A percentile compares a stretch with the other conserved stretches of the same genome.
Evolutionary conservation across 2,329 filamentous ascomycete genomes (phyloP).

Genomic region (Colletotrichum shisoi): DNA sequence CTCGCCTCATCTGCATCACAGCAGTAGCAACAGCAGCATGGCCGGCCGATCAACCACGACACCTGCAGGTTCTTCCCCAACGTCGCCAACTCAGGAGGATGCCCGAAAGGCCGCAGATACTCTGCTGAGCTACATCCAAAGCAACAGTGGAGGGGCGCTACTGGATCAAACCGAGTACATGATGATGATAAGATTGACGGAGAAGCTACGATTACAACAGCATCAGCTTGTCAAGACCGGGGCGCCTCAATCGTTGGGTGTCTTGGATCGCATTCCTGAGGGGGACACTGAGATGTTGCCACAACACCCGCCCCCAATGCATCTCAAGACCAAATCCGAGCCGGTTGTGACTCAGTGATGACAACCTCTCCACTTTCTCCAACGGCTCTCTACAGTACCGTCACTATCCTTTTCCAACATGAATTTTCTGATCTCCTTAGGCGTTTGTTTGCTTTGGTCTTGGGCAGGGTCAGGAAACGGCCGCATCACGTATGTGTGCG

Average conservation of each 20-base stretch:
- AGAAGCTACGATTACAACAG: constrained; percentile 79
- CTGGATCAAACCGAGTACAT: constrained; percentile 81
- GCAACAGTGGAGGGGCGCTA: constrained; percentile 69
- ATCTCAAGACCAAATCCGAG: constrained; percentile 47
- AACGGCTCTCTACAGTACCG: background rate
- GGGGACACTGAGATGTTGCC: constrained; percentile 61
- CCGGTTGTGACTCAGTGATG: constrained; percentile 46
- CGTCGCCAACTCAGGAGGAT: constrained; percentile 82
- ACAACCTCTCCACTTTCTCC: background rate
- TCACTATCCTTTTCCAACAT: constrained; percentile 1
- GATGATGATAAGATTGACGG: constrained; percentile 80
- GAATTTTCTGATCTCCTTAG: background rate
- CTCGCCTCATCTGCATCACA: constrained; percentile 58
- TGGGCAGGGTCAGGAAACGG: constrained; percentile 11
- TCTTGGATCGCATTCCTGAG: constrained; percentile 64
- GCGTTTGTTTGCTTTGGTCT: constrained; percentile 32
- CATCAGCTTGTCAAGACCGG: constrained; percentile 47
- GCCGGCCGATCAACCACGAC: constrained; percentile 47
- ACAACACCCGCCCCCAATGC: constrained; percentile 38
- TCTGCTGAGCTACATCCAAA: constrained; percentile 81
- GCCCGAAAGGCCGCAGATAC: constrained; percentile 82
- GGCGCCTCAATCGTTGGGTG: constrained; percentile 52
- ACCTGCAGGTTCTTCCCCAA: constrained; percentile 64
- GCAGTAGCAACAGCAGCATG: constrained; percentile 61
- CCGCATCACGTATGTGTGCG: constrained; percentile 1